phyloP scores from a whole-genome alignment of 225 moss, liverwort and hornwort species.

The Neckera pumila region DNA sequence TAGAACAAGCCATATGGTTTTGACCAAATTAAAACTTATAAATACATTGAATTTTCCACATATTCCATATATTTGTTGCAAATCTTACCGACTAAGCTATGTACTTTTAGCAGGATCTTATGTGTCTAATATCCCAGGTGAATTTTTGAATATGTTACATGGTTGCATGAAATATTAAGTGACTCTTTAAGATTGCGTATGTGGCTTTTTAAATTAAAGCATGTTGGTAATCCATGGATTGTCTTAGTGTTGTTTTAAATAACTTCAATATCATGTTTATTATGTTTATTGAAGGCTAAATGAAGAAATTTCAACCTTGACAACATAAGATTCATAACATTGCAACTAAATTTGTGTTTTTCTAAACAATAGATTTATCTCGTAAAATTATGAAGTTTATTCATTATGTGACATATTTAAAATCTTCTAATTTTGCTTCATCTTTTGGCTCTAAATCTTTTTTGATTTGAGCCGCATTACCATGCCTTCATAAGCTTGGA shows the following conservation, averaged over 20 bases:
- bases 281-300: neutral
- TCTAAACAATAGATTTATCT: neutral
- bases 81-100: neutral
- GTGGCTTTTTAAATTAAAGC: rapidly evolving
- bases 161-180: neutral
- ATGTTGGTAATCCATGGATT: neutral
- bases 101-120: no score
- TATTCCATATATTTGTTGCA: neutral
- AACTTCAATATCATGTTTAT: neutral
- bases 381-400: neutral
- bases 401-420: neutral
- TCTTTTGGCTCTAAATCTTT: neutral
- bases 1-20: neutral
- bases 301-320: neutral
- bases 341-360: neutral
- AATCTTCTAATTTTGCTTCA: neutral
- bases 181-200: neutral
- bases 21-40: no score
- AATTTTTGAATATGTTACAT: neutral
- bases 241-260: neutral
- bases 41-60: neutral
- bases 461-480: neutral
- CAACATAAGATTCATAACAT: neutral
- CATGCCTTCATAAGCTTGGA: neutral
- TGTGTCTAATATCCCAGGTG: no score